These are phyloP conservation scores for Chytriomyces hyalinus DNA, from an alignment of 192 early-diverging fungal genomes.

Conservation along the genomic window DNA sequence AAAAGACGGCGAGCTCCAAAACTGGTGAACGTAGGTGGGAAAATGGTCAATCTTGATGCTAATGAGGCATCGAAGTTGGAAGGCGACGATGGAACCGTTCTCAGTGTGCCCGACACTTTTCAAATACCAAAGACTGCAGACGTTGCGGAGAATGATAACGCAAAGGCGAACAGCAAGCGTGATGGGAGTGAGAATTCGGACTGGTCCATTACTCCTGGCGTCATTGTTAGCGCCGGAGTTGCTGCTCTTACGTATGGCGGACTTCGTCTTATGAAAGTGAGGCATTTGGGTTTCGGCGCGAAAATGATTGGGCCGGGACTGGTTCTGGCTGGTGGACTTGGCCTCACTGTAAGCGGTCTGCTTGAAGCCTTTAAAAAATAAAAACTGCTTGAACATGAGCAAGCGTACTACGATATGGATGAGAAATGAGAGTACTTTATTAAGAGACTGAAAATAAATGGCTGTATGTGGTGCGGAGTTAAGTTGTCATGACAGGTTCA, in stretches of 20 bases:
- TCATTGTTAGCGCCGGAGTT: constrained; percentile 8
- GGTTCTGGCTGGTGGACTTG: constrained; percentile 10
- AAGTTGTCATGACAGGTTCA: constrained; percentile 36
- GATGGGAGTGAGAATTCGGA: not conserved
- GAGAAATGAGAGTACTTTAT: no score
- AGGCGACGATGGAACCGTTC: constrained; percentile 31
- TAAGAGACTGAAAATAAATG: no score
- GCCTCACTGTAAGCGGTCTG: constrained; percentile 14
- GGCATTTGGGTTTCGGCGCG: not conserved
- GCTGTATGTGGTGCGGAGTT: no score
- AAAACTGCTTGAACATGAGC: not conserved
- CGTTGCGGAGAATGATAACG: not conserved
- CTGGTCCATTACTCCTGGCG: not conserved
- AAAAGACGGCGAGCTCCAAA: constrained; percentile 39
- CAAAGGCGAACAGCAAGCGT: not conserved
- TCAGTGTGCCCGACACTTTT: constrained; percentile 30
- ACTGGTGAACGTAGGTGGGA: constrained; percentile 47
- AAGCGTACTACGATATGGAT: no score
- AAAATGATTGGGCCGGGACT: not conserved
- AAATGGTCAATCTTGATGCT: constrained; percentile 41
- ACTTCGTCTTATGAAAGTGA: not conserved
- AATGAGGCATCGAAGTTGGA: constrained; percentile 12
- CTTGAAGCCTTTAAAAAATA: not conserved
- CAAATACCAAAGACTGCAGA: not conserved
- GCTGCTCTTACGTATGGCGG: constrained; percentile 18